A percentile compares a stretch with the other conserved stretches of the same genome.
Conservation (phyloP, 805 yeast species). For the Maudiozyma bulderi region DNA sequence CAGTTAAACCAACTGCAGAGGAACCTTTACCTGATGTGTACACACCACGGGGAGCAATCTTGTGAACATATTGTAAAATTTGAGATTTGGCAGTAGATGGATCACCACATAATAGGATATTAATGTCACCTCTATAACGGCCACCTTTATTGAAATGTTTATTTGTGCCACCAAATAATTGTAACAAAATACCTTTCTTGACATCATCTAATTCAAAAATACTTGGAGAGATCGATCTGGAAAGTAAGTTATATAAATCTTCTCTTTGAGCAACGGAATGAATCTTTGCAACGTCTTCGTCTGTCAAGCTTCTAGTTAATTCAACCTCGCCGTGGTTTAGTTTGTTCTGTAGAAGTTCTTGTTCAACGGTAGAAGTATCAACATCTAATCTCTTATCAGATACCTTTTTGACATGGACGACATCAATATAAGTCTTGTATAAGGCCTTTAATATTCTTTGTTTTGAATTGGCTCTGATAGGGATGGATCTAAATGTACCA, state of each 20-base stretch:
- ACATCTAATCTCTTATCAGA: constrained; percentile 74
- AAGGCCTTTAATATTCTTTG: constrained; percentile 76
- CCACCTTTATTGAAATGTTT: constrained; percentile 86
- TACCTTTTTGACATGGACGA: constrained; percentile 81
- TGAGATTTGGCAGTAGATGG: constrained; percentile 98
- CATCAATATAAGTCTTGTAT: constrained; percentile 89
- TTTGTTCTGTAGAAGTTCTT: constrained; percentile 39
- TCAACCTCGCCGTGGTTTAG: constrained; percentile 51
- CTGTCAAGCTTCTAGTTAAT: constrained; percentile 60
- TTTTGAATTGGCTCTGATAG: constrained; percentile 78
- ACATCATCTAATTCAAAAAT: constrained; percentile 95
- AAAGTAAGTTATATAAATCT: constrained; percentile 76
- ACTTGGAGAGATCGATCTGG: constrained; percentile 94
- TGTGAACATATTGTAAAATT: constrained; percentile 86
- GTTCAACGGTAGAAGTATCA: constrained; percentile 57
- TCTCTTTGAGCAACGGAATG: constrained; percentile 51
- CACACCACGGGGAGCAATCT: constrained; percentile 95
- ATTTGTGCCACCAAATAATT: constrained; percentile 91
- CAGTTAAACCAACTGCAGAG: constrained; percentile 97
- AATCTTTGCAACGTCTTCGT: constrained; percentile 60
- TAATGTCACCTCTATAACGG: constrained; percentile 90
- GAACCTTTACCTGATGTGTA: constrained; percentile 98
- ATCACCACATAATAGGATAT: constrained; percentile 88
- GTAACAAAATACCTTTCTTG: constrained; percentile 86
- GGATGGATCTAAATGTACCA: constrained; percentile 87